phyloP scores from a whole-genome alignment of 2,329 filamentous ascomycete genomes.

The Hypoxylon sp. region DNA sequence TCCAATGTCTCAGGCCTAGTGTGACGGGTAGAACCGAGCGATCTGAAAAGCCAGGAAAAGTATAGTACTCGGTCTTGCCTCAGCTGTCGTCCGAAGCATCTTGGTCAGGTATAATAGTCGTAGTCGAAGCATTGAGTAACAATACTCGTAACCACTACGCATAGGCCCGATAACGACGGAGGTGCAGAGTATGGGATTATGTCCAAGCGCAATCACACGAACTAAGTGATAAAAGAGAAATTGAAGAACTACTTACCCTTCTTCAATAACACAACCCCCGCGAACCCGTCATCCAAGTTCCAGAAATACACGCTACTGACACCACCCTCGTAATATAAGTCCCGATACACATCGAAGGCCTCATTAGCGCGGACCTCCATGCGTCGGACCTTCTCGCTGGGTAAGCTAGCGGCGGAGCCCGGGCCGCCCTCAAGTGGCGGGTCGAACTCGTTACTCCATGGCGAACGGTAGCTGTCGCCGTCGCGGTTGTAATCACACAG shows the following conservation, averaged over 20 bases:
- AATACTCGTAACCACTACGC: neutral
- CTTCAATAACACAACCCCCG: slow-evolving; percentile 94
- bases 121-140: neutral
- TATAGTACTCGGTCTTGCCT: slow-evolving; percentile 15
- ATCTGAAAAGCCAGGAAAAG: slow-evolving; percentile 9
- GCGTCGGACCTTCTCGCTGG: slow-evolving; percentile 89
- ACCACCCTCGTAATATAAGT: slow-evolving; percentile 97
- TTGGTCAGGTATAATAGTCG: slow-evolving; percentile 1
- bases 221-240: neutral
- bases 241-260: slow-evolving; percentile 74
- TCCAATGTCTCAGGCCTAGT: slow-evolving; percentile 31
- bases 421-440: slow-evolving; percentile 78
- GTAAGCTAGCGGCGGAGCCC: slow-evolving; percentile 84
- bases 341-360: slow-evolving; percentile 96
- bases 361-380: slow-evolving; percentile 96
- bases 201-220: neutral
- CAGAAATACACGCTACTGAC: slow-evolving; percentile 98
- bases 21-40: slow-evolving; percentile 10
- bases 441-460: slow-evolving; percentile 99
- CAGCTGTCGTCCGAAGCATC: slow-evolving; percentile 20
- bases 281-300: slow-evolving; percentile 98
- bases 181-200: neutral
- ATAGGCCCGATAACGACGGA: neutral
- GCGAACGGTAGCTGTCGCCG: slow-evolving; percentile 95
- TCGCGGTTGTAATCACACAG: slow-evolving; percentile 99